These are phyloP conservation scores for Solanum tarijense DNA, from an alignment of 257 asterid species.

Conservation along the genomic window DNA sequence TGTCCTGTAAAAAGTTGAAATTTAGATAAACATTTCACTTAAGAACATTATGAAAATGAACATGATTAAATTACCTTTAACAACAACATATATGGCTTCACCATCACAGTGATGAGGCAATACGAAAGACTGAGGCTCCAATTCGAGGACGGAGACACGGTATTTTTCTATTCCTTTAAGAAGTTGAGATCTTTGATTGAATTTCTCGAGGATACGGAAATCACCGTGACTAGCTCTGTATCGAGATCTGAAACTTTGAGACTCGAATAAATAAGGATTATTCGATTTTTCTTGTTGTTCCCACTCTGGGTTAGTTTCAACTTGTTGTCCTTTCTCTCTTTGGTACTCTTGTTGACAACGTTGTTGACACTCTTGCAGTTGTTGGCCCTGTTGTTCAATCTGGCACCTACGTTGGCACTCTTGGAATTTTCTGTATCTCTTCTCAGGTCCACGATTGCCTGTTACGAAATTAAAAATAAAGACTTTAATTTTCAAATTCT, in stretches of 20 bases:
- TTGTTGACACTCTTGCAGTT: background rate
- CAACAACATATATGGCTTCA: conserved; percentile 16
- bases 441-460: background rate
- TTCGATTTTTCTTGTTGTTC: background rate
- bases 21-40: background rate
- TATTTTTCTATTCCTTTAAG: conserved; percentile 27
- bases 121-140: conserved; percentile 30
- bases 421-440: background rate
- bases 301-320: background rate
- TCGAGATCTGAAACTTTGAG: conserved; percentile 13
- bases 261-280: conserved; percentile 27
- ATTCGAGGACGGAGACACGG: conserved; percentile 23
- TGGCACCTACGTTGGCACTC: conserved; percentile 17
- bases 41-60: background rate
- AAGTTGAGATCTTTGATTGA: conserved; percentile 24
- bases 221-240: conserved; percentile 21
- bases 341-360: background rate
- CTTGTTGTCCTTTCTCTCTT: background rate
- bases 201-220: conserved; percentile 24
- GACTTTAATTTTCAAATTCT: no score
- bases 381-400: background rate
- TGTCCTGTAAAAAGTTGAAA: conserved; percentile 11
- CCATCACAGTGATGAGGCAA: conserved; percentile 41
- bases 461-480: background rate
- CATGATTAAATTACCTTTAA: background rate